These are phyloP conservation scores for Filosporella fistucella DNA, from an alignment of 495 filamentous ascomycete genomes.

Conservation along the genomic window DNA sequence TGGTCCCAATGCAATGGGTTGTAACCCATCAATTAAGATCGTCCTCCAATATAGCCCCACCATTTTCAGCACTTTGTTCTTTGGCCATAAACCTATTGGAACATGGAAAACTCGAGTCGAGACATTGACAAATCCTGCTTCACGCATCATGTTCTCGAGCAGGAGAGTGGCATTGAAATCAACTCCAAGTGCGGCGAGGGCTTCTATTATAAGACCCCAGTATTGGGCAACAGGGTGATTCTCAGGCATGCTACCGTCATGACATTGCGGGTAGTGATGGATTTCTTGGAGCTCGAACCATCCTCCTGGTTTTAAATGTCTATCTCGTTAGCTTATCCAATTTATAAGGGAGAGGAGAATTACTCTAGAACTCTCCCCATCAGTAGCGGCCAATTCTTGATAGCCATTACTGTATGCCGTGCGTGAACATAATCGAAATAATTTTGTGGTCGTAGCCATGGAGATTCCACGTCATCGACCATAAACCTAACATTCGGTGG, in stretches of 20 bases:
- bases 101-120: constrained; percentile 55
- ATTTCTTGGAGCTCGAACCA: constrained; percentile 44
- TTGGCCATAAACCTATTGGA: constrained; percentile 65
- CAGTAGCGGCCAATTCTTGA: constrained; percentile 55
- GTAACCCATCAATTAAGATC: constrained; percentile 54
- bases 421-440: constrained; percentile 56
- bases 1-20: constrained; percentile 59
- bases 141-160: constrained; percentile 41
- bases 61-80: constrained; percentile 56
- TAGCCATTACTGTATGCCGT: constrained; percentile 52
- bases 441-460: constrained; percentile 41
- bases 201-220: constrained; percentile 39
- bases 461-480: constrained; percentile 56
- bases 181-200: constrained; percentile 39
- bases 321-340: constrained; percentile 11
- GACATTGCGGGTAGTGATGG: constrained; percentile 33
- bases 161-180: constrained; percentile 45
- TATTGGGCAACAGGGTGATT: constrained; percentile 47
- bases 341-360: not conserved
- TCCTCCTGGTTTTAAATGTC: constrained; percentile 58
- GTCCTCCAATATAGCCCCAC: constrained; percentile 55
- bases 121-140: constrained; percentile 56
- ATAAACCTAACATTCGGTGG: constrained; percentile 62
- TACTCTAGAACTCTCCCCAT: constrained; percentile 29
- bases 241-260: constrained; percentile 41